Evolutionary conservation across 1,139 yeast species (phyloP), one percentile per base, ranked within the genome.

Genomic region (Geotrichum klebahnii): DNA sequence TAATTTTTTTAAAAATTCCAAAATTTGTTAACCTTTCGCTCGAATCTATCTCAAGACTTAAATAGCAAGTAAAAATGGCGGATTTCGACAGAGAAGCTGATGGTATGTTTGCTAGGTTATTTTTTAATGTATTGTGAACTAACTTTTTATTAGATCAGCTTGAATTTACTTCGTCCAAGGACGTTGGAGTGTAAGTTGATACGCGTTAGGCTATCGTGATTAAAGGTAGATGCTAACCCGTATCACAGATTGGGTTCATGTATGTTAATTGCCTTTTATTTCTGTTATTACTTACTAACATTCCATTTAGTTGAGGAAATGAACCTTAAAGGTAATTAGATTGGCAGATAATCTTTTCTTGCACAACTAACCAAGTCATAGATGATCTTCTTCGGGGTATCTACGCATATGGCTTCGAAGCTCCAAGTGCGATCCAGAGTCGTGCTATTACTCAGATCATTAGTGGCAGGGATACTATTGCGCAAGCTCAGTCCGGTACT

Each of bases 401-500:
- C 68, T 92, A 82, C 74, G 96, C 95, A 75, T 87, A 87, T 78
- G 98, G 98, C 79, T 92, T 88, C 78, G 97, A 92, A 78, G 78
- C 81, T 59, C 98, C 98, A 65, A 87, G 96, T 60, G 95, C 97
- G 60, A 92, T 92, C 76, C 98, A 92, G 78, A 95, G 88, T 73
- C 87, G 98, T 76, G 98, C 98, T 59, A 92, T 92, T 66, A 78
- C 86, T 69, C 98, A 96, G 70, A 89, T 92, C 72, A 84, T 92
- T 68, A 94, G 87, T 73, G 96, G 96, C 62, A 82, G 92, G 75
- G 98, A 92, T 73, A 96, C 90, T 54, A 81, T 92, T 67, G 98
- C 97, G 62, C 98, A 92, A 76, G 97, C 97, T 63, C 98, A 92
- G 80, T 90, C 97, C 51, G 98, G 98, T 83, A 92, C 98, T 61